These are phyloP conservation scores for Fusarium sp. DNA, from an alignment of 2,329 filamentous ascomycete species.

Conservation along the genomic window DNA sequence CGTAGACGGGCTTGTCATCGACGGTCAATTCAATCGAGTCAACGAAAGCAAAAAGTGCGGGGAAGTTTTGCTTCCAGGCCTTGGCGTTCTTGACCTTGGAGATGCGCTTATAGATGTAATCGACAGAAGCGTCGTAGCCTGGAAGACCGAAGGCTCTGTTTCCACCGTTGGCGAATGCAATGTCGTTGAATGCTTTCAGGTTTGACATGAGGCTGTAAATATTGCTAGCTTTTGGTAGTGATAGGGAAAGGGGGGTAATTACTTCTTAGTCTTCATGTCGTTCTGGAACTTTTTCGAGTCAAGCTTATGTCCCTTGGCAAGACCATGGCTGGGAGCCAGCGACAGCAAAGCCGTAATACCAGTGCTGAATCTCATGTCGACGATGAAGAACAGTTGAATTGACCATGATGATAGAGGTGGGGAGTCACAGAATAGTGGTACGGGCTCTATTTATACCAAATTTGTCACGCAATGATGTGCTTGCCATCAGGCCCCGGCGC, in stretches of 20 bases:
- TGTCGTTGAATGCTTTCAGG: slow-evolving; percentile 30
- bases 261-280: slow-evolving; percentile 35
- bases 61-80: slow-evolving; percentile 61
- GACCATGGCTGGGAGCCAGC: slow-evolving; percentile 4
- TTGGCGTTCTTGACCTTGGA: slow-evolving; percentile 51
- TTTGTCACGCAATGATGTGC: not conserved
- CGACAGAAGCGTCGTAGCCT: slow-evolving; percentile 60
- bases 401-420: no score
- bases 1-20: slow-evolving; percentile 29
- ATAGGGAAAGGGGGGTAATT: rapidly evolving
- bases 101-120: slow-evolving; percentile 60
- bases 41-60: slow-evolving; percentile 58
- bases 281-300: slow-evolving; percentile 28
- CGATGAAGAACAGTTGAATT: not conserved
- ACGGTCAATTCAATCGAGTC: slow-evolving; percentile 53
- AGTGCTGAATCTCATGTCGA: slow-evolving; percentile 13
- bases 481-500: not conserved
- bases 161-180: slow-evolving; percentile 54
- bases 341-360: slow-evolving; percentile 17
- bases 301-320: slow-evolving; percentile 21
- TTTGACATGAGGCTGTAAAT: slow-evolving; percentile 19
- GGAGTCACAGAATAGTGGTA: no score
- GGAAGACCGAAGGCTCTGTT: slow-evolving; percentile 65
- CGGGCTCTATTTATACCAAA: not conserved
- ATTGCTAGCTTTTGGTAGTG: not conserved